Evolutionary conservation across 345 rosid genomes (phyloP).

Genomic region (Anastatica hierochuntica): DNA sequence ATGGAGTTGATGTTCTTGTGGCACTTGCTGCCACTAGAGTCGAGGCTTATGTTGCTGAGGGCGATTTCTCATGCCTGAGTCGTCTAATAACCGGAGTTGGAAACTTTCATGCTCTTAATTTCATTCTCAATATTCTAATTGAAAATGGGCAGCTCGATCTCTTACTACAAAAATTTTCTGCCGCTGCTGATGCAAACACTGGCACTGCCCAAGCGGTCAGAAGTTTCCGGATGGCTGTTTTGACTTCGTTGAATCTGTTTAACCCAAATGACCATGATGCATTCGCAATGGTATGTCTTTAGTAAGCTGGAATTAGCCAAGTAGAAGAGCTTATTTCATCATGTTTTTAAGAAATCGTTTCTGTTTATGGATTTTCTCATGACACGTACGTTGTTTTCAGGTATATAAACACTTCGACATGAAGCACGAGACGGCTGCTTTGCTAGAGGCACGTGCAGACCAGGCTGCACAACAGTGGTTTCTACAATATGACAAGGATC

Average conservation of each 20-base stretch:
- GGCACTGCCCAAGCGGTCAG: conserved; percentile 82
- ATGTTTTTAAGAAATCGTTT: neutral
- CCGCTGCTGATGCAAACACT: conserved; percentile 74
- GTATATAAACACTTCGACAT: conserved; percentile 91
- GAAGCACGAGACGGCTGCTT: conserved; percentile 92
- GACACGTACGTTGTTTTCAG: conserved; percentile 31
- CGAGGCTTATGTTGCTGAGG: conserved; percentile 88
- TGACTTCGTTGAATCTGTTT: conserved; percentile 88
- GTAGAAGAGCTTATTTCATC: conserved; percentile 13
- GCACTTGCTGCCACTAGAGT: conserved; percentile 97
- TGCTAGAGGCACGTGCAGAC: conserved; percentile 75
- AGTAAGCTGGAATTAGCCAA: neutral
- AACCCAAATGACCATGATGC: conserved; percentile 86
- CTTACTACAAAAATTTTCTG: conserved; percentile 83
- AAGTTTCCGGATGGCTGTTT: conserved; percentile 95
- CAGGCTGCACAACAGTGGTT: conserved; percentile 75
- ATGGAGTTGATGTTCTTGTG: conserved; percentile 98
- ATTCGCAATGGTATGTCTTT: conserved; percentile 66
- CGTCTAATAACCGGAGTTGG: conserved; percentile 94
- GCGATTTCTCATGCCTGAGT: conserved; percentile 90
- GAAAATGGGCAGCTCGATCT: conserved; percentile 94
- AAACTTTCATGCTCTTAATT: conserved; percentile 89
- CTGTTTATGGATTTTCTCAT: neutral
- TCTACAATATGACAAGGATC: conserved; percentile 64
- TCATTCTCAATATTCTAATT: conserved; percentile 88